Evolutionary conservation across 2,329 filamentous ascomycete species (phyloP).

Genomic region (Juglanconis oblonga): DNA sequence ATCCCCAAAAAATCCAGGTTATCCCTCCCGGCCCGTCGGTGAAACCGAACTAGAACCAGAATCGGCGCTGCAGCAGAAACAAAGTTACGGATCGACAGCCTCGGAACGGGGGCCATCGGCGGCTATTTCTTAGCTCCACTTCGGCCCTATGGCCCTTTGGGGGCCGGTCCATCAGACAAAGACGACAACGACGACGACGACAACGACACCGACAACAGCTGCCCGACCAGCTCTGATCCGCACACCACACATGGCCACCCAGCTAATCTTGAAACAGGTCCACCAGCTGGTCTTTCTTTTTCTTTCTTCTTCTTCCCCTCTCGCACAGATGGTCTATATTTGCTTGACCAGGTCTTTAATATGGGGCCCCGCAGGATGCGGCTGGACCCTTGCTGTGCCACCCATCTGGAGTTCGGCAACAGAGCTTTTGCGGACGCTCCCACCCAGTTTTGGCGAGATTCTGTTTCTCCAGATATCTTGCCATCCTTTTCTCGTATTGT

Average conservation of each 20-base stretch:
- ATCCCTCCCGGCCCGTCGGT: too few species aligned
- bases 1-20: too few species aligned
- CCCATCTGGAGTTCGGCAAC: background rate
- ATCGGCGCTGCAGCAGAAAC: background rate
- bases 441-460: background rate
- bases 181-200: background rate
- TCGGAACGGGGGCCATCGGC: background rate
- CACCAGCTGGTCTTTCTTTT: background rate
- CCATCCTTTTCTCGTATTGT: background rate
- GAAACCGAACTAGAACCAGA: too few species aligned
- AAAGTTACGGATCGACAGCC: constrained; percentile 3
- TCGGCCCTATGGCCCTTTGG: constrained; percentile 9
- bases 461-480: background rate
- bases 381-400: constrained; percentile 3
- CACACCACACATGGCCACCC: background rate
- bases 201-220: background rate
- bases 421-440: background rate
- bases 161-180: background rate
- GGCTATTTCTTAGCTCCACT: constrained; percentile 1
- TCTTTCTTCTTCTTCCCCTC: too few species aligned
- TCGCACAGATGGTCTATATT: background rate
- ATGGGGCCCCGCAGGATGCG: background rate
- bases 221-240: background rate
- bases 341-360: background rate
- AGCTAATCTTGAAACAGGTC: background rate